phyloP scores from a whole-genome alignment of 352 stramenopile species.

The Peronospora belbahrii region DNA sequence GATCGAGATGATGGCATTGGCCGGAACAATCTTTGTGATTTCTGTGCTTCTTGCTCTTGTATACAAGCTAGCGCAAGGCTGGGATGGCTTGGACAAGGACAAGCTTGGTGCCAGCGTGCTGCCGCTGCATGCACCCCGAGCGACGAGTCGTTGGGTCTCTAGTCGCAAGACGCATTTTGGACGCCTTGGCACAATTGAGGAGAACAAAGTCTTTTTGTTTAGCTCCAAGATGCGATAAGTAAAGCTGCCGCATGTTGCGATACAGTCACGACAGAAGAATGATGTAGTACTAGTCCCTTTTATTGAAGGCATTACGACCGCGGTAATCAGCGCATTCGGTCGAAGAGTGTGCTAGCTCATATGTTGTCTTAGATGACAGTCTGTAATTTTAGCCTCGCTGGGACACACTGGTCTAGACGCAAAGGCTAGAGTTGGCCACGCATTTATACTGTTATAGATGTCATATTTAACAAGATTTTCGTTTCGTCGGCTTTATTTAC shows the following conservation, averaged over 20 bases:
- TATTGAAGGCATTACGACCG: neutral
- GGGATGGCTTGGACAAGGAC: slow-evolving; percentile 49
- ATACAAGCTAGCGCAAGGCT: slow-evolving; percentile 67
- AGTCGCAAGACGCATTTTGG: slow-evolving; percentile 56
- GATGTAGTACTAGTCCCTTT: neutral
- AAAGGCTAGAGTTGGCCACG: slow-evolving; percentile 4
- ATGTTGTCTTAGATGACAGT: slow-evolving; percentile 23
- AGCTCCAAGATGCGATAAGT: slow-evolving; percentile 54
- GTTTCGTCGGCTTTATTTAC: neutral
- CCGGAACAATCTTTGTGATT: slow-evolving; percentile 61
- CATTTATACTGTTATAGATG: slow-evolving; percentile 12
- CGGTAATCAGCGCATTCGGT: slow-evolving; percentile 11
- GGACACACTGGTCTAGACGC: slow-evolving; percentile 11
- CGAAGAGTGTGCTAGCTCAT: slow-evolving; percentile 17
- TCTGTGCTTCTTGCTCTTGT: slow-evolving; percentile 66
- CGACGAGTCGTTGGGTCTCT: slow-evolving; percentile 56
- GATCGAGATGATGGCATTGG: slow-evolving; percentile 57
- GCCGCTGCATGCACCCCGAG: slow-evolving; percentile 33
- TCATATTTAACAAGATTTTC: slow-evolving; percentile 35
- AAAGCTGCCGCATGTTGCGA: neutral
- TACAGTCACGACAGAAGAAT: slow-evolving; percentile 1
- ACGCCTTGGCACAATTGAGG: slow-evolving; percentile 59
- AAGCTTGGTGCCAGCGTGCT: slow-evolving; percentile 32
- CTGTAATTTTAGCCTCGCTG: slow-evolving; percentile 26
- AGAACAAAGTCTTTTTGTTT: slow-evolving; percentile 60